Percentiles rank a stretch among this genome's conserved stretches.
Evolutionary conservation across 768 basidiomycete genomes (phyloP).

Genomic region (Mycena belliarum): DNA sequence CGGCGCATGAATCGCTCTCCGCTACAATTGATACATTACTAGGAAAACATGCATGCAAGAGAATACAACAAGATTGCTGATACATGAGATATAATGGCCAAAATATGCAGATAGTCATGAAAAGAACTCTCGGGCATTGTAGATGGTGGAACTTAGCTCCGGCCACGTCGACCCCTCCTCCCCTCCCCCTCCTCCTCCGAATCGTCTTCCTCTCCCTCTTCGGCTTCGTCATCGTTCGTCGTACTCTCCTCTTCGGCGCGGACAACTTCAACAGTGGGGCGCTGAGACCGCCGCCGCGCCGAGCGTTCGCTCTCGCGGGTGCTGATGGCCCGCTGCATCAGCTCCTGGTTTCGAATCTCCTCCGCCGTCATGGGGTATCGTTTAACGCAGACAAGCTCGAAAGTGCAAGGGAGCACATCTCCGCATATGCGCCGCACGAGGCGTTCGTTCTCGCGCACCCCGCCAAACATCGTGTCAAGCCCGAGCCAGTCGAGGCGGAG

Average conservation of each 20-base stretch:
- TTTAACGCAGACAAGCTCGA: slow-evolving; percentile 55
- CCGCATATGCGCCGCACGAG: slow-evolving; percentile 46
- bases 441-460: slow-evolving; percentile 49
- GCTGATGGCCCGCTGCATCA: slow-evolving; percentile 33
- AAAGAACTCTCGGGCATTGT: not conserved
- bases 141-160: not conserved
- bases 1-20: too few species aligned
- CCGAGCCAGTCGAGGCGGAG: slow-evolving; percentile 70
- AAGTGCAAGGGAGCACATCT: slow-evolving; percentile 56
- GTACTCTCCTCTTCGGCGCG: slow-evolving; percentile 10
- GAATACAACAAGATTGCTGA: slow-evolving; percentile 13
- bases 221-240: too few species aligned
- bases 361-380: slow-evolving; percentile 49
- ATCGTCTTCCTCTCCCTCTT: not conserved
- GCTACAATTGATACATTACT: not conserved
- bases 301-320: slow-evolving; percentile 29
- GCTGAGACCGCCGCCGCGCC: slow-evolving; percentile 10
- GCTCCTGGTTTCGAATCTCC: slow-evolving; percentile 52
- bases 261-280: slow-evolving; percentile 12
- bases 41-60: slow-evolving; percentile 1
- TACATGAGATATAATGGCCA: slow-evolving; percentile 9
- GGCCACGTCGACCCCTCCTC: slow-evolving; percentile 2
- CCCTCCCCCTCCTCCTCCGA: slow-evolving; percentile 1
- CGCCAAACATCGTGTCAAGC: slow-evolving; percentile 61
- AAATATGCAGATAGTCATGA: not conserved